Conservation (phyloP, 1,284 basidiomycete species). For the Phylloboletellus chloephorus region DNA sequence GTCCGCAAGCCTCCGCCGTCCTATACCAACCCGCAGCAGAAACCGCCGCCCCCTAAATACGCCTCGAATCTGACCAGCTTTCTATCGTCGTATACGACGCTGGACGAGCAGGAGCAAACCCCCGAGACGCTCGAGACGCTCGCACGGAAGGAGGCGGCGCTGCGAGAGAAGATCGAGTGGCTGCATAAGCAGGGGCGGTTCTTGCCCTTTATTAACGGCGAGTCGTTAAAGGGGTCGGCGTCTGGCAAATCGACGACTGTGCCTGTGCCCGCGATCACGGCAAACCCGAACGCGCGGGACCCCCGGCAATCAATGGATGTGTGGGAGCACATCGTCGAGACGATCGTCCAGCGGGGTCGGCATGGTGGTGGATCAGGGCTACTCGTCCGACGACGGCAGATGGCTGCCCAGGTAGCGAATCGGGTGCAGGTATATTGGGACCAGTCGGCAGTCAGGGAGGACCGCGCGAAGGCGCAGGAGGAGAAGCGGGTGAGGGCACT, state of each 20-base stretch:
- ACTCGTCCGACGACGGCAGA: conserved; percentile 38
- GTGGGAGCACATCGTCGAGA: conserved; percentile 55
- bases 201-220: conserved; percentile 24
- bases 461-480: conserved; percentile 57
- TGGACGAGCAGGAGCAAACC: conserved; percentile 48
- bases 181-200: conserved; percentile 39
- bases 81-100: conserved; percentile 54
- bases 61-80: conserved; percentile 51
- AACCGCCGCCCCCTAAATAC: conserved; percentile 47
- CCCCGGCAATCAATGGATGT: conserved; percentile 39
- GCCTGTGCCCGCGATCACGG: conserved; percentile 9
- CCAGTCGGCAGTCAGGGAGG: conserved; percentile 56
- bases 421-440: conserved; percentile 82
- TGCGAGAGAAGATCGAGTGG: conserved; percentile 50
- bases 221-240: conserved; percentile 18
- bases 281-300: conserved; percentile 18
- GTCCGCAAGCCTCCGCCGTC: conserved; percentile 57
- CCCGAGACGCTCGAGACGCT: conserved; percentile 39
- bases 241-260: conserved; percentile 6
- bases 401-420: conserved; percentile 58
- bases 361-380: conserved; percentile 34
- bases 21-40: conserved; percentile 65
- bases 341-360: conserved; percentile 34
- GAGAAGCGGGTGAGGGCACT: conserved; percentile 64
- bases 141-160: conserved; percentile 45